Evolutionary conservation across 345 rosid genomes (phyloP).

Genomic region (Hypericum androsaemum): DNA sequence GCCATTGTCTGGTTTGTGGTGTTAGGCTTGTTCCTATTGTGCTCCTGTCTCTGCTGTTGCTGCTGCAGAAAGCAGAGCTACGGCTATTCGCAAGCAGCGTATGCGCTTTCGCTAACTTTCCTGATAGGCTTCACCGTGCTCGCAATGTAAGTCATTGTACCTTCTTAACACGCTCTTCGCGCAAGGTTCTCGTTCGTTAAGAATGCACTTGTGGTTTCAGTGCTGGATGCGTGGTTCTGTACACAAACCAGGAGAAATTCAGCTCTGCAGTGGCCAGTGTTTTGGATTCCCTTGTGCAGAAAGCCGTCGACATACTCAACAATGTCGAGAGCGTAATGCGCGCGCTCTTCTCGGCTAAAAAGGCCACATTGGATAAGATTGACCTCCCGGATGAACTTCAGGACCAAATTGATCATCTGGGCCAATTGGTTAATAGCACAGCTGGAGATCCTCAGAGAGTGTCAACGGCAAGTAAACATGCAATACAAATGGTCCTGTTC

Average conservation of each 20-base stretch:
- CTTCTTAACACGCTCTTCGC: background rate
- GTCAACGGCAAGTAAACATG: conserved; percentile 10
- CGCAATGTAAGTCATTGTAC: conserved; percentile 7
- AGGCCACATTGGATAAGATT: conserved; percentile 11
- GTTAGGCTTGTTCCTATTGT: conserved; percentile 4
- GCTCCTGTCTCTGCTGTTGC: conserved; percentile 13
- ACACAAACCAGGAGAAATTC: conserved; percentile 21
- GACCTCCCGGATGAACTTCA: conserved; percentile 11
- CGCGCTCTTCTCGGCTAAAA: conserved; percentile 15
- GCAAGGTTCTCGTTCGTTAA: background rate
- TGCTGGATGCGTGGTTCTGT: conserved; percentile 19
- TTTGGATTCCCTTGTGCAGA: conserved; percentile 13
- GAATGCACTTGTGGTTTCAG: conserved; percentile 4
- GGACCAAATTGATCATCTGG: conserved; percentile 8
- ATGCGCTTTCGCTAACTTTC: conserved; percentile 10
- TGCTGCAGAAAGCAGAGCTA: conserved; percentile 10
- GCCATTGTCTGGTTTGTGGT: conserved; percentile 15
- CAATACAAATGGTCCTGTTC: conserved; percentile 7
- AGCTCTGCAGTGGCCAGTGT: conserved; percentile 5
- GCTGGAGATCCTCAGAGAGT: background rate
- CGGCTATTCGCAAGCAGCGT: conserved; percentile 14
- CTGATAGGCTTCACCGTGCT: conserved; percentile 14
- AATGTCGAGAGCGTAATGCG: conserved; percentile 14
- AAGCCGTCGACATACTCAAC: conserved; percentile 9
- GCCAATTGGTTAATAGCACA: conserved; percentile 11